phyloP scores from a whole-genome alignment of 2,329 filamentous ascomycete genomes.

The Hymenoscyphus repandus region DNA sequence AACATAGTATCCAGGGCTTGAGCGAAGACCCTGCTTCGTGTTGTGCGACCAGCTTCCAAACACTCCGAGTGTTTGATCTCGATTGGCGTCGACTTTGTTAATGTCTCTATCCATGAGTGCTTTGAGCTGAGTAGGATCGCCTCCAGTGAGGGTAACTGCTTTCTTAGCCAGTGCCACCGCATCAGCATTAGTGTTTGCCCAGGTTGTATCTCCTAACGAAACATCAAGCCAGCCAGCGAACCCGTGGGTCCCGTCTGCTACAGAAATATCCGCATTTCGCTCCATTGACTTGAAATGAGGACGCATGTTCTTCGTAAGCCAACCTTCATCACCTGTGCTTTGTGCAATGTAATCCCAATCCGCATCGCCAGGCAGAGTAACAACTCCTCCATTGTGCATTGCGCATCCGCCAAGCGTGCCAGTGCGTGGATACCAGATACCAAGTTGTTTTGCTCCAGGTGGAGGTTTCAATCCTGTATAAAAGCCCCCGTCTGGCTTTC shows the following conservation, averaged over 20 bases:
- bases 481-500: slow-evolving; percentile 5
- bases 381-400: slow-evolving; percentile 21
- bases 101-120: slow-evolving; percentile 7
- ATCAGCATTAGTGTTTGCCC: slow-evolving; percentile 2
- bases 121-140: slow-evolving; percentile 1
- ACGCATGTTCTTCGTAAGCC: slow-evolving; percentile 6
- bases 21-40: slow-evolving; percentile 4
- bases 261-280: slow-evolving; percentile 2
- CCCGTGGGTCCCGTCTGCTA: slow-evolving; percentile 4
- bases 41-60: slow-evolving; percentile 5
- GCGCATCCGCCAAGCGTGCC: slow-evolving; percentile 29
- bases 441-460: slow-evolving; percentile 18
- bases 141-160: slow-evolving; percentile 2
- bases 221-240: slow-evolving; percentile 5
- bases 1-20: slow-evolving; percentile 6
- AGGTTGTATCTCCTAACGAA: slow-evolving; percentile 5
- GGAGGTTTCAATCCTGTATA: slow-evolving; percentile 19
- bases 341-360: slow-evolving; percentile 24
- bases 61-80: slow-evolving; percentile 4
- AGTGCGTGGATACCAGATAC: slow-evolving; percentile 30
- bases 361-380: slow-evolving; percentile 17
- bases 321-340: slow-evolving; percentile 20
- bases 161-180: slow-evolving; percentile 4
- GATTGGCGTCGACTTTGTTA: neutral
- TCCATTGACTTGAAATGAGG: slow-evolving; percentile 6